Evolutionary conservation across 306 rosid genomes (phyloP).

Genomic region (Vigna mungo): DNA sequence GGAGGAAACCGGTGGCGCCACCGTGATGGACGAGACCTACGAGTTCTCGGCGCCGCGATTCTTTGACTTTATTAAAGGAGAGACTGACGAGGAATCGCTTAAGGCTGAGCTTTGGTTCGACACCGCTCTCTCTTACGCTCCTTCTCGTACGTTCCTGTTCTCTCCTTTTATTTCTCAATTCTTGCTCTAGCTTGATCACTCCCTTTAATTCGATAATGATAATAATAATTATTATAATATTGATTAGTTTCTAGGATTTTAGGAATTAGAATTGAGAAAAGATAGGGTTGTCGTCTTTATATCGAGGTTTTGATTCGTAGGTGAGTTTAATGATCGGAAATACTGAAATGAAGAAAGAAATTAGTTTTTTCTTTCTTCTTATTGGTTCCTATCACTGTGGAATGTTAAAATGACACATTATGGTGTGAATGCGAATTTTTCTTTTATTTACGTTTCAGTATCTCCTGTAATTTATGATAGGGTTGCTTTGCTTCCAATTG

Average conservation of each 20-base stretch:
- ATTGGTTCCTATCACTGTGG: neutral
- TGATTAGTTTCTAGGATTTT: neutral
- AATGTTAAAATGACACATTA: neutral
- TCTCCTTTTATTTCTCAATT: neutral
- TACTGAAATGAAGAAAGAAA: neutral
- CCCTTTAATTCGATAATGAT: neutral
- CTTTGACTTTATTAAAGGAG: conserved; percentile 72
- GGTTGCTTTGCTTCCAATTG: conserved; percentile 10
- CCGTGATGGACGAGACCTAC: conserved; percentile 69
- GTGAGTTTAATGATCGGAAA: neutral
- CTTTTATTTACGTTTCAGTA: neutral
- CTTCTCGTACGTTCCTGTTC: conserved; percentile 73
- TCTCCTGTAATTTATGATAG: neutral
- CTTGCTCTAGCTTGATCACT: neutral
- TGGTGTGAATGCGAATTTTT: neutral
- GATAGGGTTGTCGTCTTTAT: conserved; percentile 11
- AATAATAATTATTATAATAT: neutral
- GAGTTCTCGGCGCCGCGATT: conserved; percentile 93
- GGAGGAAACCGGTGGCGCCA: conserved; percentile 51
- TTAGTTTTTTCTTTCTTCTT: neutral
- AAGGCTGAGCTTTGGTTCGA: conserved; percentile 93
- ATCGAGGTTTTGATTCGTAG: neutral
- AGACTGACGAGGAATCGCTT: conserved; percentile 59
- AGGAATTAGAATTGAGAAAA: conserved; percentile 18
- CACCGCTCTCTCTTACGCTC: conserved; percentile 77